These are phyloP conservation scores for Stenocarpella maydis DNA, from an alignment of 2,329 filamentous ascomycete species.

Conservation along the genomic window DNA sequence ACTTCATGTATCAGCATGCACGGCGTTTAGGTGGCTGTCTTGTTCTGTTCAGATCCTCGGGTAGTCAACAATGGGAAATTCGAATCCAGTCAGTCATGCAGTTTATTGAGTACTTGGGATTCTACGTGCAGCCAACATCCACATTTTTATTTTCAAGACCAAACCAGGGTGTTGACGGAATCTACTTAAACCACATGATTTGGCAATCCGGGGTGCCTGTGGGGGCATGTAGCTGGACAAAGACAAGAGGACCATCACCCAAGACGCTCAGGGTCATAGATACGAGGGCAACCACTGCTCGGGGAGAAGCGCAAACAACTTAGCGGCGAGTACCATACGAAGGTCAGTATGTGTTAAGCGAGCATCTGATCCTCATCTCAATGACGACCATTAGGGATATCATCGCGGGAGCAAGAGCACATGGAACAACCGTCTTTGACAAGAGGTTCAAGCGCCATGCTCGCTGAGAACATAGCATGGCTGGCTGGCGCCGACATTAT, in stretches of 20 bases:
- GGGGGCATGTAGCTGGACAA: too few species aligned
- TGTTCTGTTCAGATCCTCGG: not conserved
- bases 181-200: too few species aligned
- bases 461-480: not conserved
- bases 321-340: not conserved
- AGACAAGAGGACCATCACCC: too few species aligned
- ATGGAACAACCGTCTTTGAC: not conserved
- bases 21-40: not conserved
- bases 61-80: not conserved
- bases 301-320: too few species aligned
- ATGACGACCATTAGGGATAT: not conserved
- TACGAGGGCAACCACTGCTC: too few species aligned
- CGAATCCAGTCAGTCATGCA: not conserved
- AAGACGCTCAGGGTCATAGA: too few species aligned
- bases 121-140: too few species aligned
- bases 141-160: too few species aligned
- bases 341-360: not conserved
- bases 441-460: not conserved
- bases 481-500: not conserved
- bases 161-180: too few species aligned
- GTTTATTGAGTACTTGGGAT: too few species aligned
- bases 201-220: too few species aligned
- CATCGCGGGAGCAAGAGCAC: not conserved
- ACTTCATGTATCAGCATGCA: conserved; percentile 19
- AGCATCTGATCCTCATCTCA: not conserved